phyloP scores from a whole-genome alignment of 1,284 basidiomycete species.

The Boletellus deceptivus region DNA sequence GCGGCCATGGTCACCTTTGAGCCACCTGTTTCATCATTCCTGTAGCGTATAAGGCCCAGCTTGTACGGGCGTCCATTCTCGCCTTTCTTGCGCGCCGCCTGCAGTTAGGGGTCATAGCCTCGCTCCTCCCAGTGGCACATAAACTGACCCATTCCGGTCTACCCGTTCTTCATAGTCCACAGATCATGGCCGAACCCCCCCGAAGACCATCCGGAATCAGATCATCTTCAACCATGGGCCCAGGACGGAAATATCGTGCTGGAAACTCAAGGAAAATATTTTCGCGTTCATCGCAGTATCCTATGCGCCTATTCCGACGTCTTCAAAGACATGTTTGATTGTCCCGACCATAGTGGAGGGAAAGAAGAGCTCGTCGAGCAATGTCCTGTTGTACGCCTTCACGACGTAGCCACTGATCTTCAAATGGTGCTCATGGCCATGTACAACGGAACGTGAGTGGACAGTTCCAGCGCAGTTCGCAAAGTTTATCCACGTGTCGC shows the following conservation, averaged over 20 bases:
- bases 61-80: no score
- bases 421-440: constrained; percentile 18
- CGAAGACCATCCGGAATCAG: background rate
- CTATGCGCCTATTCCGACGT: constrained; percentile 17
- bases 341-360: background rate
- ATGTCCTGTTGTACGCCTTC: constrained; percentile 19
- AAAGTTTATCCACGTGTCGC: background rate
- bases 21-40: no score
- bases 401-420: constrained; percentile 14
- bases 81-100: no score
- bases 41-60: no score
- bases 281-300: constrained; percentile 21
- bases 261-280: constrained; percentile 5
- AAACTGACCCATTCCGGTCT: no score
- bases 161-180: no score
- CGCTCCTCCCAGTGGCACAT: no score
- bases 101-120: no score
- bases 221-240: constrained; percentile 16
- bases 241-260: constrained; percentile 13
- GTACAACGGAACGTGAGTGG: constrained; percentile 17
- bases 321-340: constrained; percentile 21
- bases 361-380: constrained; percentile 14
- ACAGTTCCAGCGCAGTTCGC: no score
- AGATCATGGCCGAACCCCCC: background rate
- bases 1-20: no score